Percentiles rank a stretch among this genome's conserved stretches.
phyloP scores from a whole-genome alignment of 2,329 filamentous ascomycete species.

The Cordyceps cicadae region DNA sequence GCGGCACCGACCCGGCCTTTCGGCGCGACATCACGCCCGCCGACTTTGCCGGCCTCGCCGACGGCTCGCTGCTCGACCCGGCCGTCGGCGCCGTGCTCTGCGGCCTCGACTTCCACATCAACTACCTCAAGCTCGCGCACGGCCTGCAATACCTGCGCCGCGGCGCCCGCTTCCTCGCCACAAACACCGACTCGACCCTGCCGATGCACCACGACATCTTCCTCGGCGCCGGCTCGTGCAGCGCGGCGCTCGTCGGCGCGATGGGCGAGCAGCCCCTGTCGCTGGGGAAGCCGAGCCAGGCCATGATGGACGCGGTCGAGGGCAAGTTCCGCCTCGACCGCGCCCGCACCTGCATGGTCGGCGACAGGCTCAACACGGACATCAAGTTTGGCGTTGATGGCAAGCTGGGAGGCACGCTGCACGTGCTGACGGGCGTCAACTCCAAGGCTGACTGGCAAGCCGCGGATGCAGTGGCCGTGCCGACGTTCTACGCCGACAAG shows the following conservation, averaged over 20 bases:
- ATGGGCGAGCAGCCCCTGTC: slow-evolving; percentile 61
- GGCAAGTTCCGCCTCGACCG: slow-evolving; percentile 89
- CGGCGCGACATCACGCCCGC: slow-evolving; percentile 70
- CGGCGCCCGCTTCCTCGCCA: slow-evolving; percentile 82
- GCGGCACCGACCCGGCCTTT: slow-evolving; percentile 74
- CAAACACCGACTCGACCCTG: slow-evolving; percentile 85
- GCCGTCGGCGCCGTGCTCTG: slow-evolving; percentile 84
- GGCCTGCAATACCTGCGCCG: slow-evolving; percentile 78
- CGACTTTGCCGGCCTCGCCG: slow-evolving; percentile 73
- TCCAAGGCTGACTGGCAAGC: slow-evolving; percentile 77
- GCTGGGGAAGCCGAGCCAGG: slow-evolving; percentile 90
- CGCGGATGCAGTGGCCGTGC: slow-evolving; percentile 59
- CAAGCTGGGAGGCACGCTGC: slow-evolving; percentile 80
- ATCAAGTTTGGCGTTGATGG: slow-evolving; percentile 93
- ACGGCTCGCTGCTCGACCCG: slow-evolving; percentile 68
- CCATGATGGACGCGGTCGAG: slow-evolving; percentile 99
- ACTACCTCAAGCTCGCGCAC: slow-evolving; percentile 83
- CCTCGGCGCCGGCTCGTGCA: slow-evolving; percentile 80
- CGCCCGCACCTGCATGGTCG: slow-evolving; percentile 85
- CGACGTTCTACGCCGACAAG: slow-evolving; percentile 75
- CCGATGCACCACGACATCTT: slow-evolving; percentile 78
- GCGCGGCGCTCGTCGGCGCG: slow-evolving; percentile 69
- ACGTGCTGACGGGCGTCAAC: slow-evolving; percentile 82
- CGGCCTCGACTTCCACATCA: slow-evolving; percentile 89
- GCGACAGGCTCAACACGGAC: slow-evolving; percentile 88